Base-by-base conservation (phyloP, 495 filamentous ascomycete genomes). In the Trichoderma orchidacearum region DNA sequence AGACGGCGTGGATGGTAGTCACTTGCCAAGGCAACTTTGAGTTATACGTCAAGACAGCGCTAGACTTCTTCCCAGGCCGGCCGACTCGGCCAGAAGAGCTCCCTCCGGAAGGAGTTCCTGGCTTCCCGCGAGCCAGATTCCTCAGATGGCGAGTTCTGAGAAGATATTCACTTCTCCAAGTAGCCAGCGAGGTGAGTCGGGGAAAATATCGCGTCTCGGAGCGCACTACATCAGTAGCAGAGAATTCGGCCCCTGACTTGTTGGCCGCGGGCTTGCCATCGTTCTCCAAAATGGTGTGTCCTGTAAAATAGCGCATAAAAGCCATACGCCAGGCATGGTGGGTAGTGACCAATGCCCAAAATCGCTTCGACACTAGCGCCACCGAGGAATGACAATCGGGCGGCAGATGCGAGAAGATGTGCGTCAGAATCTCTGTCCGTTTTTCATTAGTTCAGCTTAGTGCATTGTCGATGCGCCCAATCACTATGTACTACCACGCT, bases 111-210 rank as follows among this genome's bases (percentile, higher is more conserved):
- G 75, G 69, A 7, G 68, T 64, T 15, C 72, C 75, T 0, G 82
- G 77, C 17, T 95, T 70, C 34, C 90, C 91, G 54, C 88, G 80
- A 30, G 74, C 76, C 54, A 96, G 73, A 51, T 87, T 91, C 35
- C 89, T 80, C 36, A 96, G 74, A 57, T 95, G 75, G 45, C 85
- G 80, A n/a, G 89, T 96, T 25, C 91, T 78, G 29, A 93, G 67
- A 36, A 95, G 85, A 64, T 95, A 96, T 65, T 96, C 91, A 66
- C 87, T 94, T 30, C 90, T 81, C 91, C 91, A 96, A 1, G 90
- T 90, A 18, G 87, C 85, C 41, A 87, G 72, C 12, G 82, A 77
- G 29, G 86, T 91, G 35, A 96, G 75, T 53, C 89, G 78, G 7
- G 89, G 80, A 62, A 96, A 96, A 56, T 78, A 75, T 17, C 89